phyloP scores from a whole-genome alignment of 1,284 basidiomycete genomes.

The Boletellus deceptivus region DNA sequence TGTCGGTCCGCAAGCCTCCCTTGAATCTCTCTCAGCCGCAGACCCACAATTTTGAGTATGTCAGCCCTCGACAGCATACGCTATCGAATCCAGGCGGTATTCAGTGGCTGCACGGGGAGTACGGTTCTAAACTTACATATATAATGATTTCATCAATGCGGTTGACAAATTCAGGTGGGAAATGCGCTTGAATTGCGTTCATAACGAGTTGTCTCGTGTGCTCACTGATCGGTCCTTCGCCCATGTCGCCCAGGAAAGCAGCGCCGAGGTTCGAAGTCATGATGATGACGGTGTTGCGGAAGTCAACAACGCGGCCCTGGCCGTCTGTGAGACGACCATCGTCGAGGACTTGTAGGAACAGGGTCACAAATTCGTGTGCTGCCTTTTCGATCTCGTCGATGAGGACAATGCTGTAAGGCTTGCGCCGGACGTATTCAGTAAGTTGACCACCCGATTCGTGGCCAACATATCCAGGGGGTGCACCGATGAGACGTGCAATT shows the following conservation, averaged over 20 bases:
- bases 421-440: slow-evolving; percentile 88
- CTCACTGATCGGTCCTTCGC: slow-evolving; percentile 67
- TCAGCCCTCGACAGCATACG: slow-evolving; percentile 74
- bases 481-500: slow-evolving; percentile 85
- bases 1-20: slow-evolving; percentile 78
- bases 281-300: slow-evolving; percentile 89
- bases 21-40: slow-evolving; percentile 75
- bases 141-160: slow-evolving; percentile 88
- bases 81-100: slow-evolving; percentile 35
- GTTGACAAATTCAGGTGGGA: slow-evolving; percentile 93
- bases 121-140: slow-evolving; percentile 60
- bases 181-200: slow-evolving; percentile 76
- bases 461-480: slow-evolving; percentile 90
- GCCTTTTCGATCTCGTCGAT: slow-evolving; percentile 93
- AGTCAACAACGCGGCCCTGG: slow-evolving; percentile 75
- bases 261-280: slow-evolving; percentile 93
- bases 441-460: slow-evolving; percentile 89
- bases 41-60: slow-evolving; percentile 81
- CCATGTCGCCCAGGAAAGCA: slow-evolving; percentile 74
- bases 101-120: slow-evolving; percentile 1
- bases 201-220: slow-evolving; percentile 71
- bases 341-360: slow-evolving; percentile 93
- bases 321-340: slow-evolving; percentile 94
- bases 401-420: slow-evolving; percentile 80
- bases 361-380: slow-evolving; percentile 83